phyloP scores from a whole-genome alignment of 2,329 filamentous ascomycete species.

The Pestalotiopsis sp. region DNA sequence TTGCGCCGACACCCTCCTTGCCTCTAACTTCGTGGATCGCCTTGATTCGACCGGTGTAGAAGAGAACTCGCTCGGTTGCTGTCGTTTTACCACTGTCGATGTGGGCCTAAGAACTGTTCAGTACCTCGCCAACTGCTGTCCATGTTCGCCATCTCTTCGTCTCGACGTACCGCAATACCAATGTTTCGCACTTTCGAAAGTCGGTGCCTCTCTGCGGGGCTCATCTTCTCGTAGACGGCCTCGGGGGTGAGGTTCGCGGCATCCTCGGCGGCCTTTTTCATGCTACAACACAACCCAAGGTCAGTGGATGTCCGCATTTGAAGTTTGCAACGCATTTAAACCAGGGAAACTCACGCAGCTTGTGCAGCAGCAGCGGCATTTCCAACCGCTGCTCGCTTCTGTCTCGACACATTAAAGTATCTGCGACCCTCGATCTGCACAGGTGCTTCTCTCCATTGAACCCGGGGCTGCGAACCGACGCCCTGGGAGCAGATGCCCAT shows the following conservation, averaged over 20 bases:
- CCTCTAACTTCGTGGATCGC: conserved; percentile 96
- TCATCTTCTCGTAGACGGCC: conserved; percentile 76
- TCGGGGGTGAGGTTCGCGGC: conserved; percentile 58
- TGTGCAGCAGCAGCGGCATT: conserved; percentile 33
- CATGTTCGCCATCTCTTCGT: conserved; percentile 12
- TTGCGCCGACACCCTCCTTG: conserved; percentile 92
- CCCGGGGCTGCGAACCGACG: conserved; percentile 29
- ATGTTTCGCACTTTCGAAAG: conserved; percentile 90
- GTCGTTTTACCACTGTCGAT: conserved; percentile 99
- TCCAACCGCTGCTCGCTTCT: conserved; percentile 34
- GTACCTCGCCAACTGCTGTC: conserved; percentile 5
- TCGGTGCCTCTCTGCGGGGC: conserved; percentile 76
- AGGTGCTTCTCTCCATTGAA: conserved; percentile 35
- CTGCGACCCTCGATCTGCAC: conserved; percentile 36
- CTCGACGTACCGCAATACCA: conserved; percentile 80
- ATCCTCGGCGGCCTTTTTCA: conserved; percentile 56
- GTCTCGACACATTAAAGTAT: conserved; percentile 42
- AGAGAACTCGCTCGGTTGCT: conserved; percentile 92
- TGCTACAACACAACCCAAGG: conserved; percentile 26
- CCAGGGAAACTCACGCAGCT: conserved; percentile 38
- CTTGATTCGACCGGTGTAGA: conserved; percentile 97
- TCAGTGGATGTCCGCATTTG: neutral
- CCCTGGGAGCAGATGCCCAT: conserved; percentile 33
- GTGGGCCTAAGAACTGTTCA: conserved; percentile 67
- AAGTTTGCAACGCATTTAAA: neutral